These are phyloP conservation scores for Umbelopsis ramanniana DNA, from an alignment of 192 early-diverging fungal species.

Conservation along the genomic window DNA sequence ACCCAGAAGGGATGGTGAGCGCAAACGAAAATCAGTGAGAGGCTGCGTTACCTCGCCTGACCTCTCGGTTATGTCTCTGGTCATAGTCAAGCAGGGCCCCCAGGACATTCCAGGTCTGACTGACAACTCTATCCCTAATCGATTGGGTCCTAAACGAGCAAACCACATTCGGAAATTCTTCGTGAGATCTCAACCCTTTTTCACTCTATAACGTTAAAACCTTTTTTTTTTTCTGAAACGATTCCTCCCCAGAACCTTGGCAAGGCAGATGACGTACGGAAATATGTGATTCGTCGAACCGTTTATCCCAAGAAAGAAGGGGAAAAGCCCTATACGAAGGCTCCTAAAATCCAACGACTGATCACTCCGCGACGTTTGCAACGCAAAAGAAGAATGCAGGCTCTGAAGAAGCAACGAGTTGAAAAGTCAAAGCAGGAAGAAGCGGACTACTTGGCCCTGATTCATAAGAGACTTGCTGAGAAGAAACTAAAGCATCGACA, in stretches of 20 bases:
- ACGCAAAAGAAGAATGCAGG: slow-evolving; percentile 85
- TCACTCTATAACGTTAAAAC: neutral
- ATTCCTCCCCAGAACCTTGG: slow-evolving; percentile 66
- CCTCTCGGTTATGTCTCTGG: slow-evolving; percentile 90
- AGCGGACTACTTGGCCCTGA: slow-evolving; percentile 79
- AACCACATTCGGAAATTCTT: slow-evolving; percentile 98
- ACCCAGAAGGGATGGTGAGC: slow-evolving; percentile 92
- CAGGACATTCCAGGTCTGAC: slow-evolving; percentile 92
- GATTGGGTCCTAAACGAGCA: slow-evolving; percentile 97
- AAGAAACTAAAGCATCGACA: slow-evolving; percentile 78
- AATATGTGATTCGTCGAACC: slow-evolving; percentile 98
- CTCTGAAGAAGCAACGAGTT: slow-evolving; percentile 80
- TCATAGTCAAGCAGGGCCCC: slow-evolving; percentile 96
- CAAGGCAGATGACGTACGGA: slow-evolving; percentile 98
- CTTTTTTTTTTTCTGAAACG: no score
- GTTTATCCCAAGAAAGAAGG: slow-evolving; percentile 82
- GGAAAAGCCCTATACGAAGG: slow-evolving; percentile 94
- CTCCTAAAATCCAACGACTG: slow-evolving; percentile 92
- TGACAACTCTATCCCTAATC: slow-evolving; percentile 89
- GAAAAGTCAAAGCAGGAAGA: slow-evolving; percentile 79
- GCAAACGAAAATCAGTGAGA: slow-evolving; percentile 97
- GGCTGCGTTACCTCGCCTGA: slow-evolving; percentile 95
- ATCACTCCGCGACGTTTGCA: slow-evolving; percentile 94
- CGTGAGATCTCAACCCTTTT: slow-evolving; percentile 37
- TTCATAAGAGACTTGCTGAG: slow-evolving; percentile 91